Evolutionary conservation across 257 asterid genomes (phyloP).

Genomic region (Sherardia arvensis): DNA sequence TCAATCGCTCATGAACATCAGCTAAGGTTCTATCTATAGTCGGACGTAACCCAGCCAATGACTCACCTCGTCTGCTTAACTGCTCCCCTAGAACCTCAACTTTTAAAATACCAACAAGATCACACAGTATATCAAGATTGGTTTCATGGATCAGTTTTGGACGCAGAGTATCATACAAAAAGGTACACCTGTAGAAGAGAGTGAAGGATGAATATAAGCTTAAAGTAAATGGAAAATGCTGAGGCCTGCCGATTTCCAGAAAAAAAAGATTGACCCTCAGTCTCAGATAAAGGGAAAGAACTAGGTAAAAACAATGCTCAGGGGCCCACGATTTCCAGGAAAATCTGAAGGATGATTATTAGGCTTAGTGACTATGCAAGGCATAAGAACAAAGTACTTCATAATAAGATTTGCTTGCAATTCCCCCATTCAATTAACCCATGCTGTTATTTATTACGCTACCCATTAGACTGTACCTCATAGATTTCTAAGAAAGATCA

Average conservation of each 20-base stretch:
- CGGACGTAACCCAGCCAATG: conserved; percentile 83
- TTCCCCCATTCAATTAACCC: not conserved
- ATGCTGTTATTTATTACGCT: not conserved
- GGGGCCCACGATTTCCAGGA: not conserved
- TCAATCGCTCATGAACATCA: conserved; percentile 90
- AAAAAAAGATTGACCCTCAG: too few species aligned
- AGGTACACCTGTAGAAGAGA: conserved; percentile 65
- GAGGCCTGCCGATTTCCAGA: too few species aligned
- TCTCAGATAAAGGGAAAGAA: not conserved
- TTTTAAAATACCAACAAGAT: conserved; percentile 87
- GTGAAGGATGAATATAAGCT: too few species aligned
- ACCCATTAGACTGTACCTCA: not conserved
- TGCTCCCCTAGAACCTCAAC: conserved; percentile 94
- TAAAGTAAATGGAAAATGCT: not conserved
- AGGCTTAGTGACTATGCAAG: not conserved
- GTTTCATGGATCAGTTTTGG: conserved; percentile 97
- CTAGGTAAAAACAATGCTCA: not conserved
- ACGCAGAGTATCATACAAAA: conserved; percentile 84
- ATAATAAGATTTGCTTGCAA: conserved; percentile 1
- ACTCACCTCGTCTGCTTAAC: conserved; percentile 75
- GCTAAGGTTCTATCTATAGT: conserved; percentile 90
- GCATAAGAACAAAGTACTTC: not conserved
- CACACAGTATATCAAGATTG: conserved; percentile 91
- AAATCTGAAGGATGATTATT: not conserved
- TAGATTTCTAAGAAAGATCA: not conserved